A percentile compares a stretch with the other conserved stretches of the same genome.
phyloP scores from a whole-genome alignment of 2,329 filamentous ascomycete genomes.

The Aspergillus glaucus region DNA sequence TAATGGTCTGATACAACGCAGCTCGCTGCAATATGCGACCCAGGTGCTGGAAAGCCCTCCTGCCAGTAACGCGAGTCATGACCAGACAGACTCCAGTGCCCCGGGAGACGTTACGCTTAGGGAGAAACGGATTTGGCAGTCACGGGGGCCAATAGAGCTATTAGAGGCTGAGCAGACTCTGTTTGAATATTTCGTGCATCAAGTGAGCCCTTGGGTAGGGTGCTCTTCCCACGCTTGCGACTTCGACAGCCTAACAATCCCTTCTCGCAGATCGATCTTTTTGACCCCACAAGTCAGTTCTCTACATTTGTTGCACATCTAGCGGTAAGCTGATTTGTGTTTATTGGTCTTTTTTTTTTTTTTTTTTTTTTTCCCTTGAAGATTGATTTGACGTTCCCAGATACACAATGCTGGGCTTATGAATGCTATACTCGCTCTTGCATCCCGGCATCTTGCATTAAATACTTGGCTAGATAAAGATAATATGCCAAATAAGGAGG shows the following conservation, averaged over 20 bases:
- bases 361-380: neutral
- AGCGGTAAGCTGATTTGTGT: conserved; percentile 6
- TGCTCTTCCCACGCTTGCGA: neutral
- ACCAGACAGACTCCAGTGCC: neutral
- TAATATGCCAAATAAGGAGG: conserved; percentile 2
- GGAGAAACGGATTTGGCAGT: conserved; percentile 13
- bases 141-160: conserved; percentile 10
- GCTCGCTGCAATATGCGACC: conserved; percentile 12
- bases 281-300: conserved; percentile 17
- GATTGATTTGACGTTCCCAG: neutral
- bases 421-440: conserved; percentile 23
- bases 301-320: conserved; percentile 14
- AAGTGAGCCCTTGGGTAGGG: conserved; percentile 13
- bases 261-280: conserved; percentile 13
- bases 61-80: neutral
- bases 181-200: conserved; percentile 13
- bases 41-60: conserved; percentile 9
- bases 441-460: conserved; percentile 16
- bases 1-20: neutral
- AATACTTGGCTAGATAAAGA: conserved; percentile 6
- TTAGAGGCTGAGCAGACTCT: conserved; percentile 3
- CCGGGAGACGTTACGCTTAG: neutral
- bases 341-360: neutral
- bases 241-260: neutral
- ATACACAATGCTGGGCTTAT: conserved; percentile 19